Base-by-base conservation (phyloP, 1,284 basidiomycete genomes). In the Wallemia mellicola region DNA sequence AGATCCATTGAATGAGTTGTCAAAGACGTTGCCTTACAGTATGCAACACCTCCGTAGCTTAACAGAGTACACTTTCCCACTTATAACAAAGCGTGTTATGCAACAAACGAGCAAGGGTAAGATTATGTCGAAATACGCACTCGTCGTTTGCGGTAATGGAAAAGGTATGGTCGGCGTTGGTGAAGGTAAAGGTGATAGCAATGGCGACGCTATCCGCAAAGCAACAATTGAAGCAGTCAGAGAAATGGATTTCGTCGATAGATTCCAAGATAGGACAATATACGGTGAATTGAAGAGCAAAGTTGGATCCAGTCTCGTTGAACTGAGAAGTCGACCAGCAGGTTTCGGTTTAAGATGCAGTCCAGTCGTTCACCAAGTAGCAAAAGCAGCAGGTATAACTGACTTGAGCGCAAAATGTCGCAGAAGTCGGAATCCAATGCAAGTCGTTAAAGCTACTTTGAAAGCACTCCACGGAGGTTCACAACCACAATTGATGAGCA, bases 31-130 rank as follows among this genome's bases (percentile, higher is more conserved):
- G 5, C 38, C 38, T 15, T 48, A 48, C 19, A 15, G 14, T 5
- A 11, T 48, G 5, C 9, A 7, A 3, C 38, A 48, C 38, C 38
- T 48, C 38, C 38, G 38, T n/a, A 17, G 14, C 5, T n/a, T 48
- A 3, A 48, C 38, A 7, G 38, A 48, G 19, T 48, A 15, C 38
- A 48, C 38, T 5, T 67, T 65, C 61, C 62, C 64, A 22, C 60
- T 67, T 54, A 60, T 64, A 57, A 61, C 64, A 28, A 65, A 66
- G 60, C 66, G 70, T 32, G 71, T 72, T 28, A 68, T 70, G 15
- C 68, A 68, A 59, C 69, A 69, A 70, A 70, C 70, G 28, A 66
- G 64, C 61, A 72, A 72, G 63, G 71, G 71, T 58, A 71, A 71
- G 59, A 64, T 66, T 57, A 65, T 67, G 7, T 66, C 64, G 61